Evolutionary conservation across 139 green algal genomes (phyloP), one percentile per base, ranked within the genome.

Genomic region (Ettlia oleoabundans): DNA sequence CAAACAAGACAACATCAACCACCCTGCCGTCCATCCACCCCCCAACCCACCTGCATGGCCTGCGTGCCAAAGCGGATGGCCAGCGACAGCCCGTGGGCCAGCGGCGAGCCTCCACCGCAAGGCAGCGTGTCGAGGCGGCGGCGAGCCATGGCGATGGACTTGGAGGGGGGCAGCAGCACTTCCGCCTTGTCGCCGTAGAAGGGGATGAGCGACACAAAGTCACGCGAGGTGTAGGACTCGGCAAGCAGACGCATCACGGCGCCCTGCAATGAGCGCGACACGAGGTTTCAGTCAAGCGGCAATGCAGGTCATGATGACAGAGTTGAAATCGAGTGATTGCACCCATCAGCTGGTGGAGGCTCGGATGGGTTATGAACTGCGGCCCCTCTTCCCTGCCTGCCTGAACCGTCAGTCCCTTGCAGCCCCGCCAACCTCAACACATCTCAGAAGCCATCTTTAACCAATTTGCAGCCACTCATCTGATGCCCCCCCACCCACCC

Each of bases 71-170:
- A 86, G 32, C 94, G 89, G 6, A 93, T 84, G 9, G 94, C 94
- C n/a, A 88, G 92, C 32, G 92, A 95, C 32, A 99, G 84, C 82
- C 93, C 97, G 86, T 99, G 97, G 19, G 97, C 97, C 6, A 99
- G 91, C 4, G 97, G 97, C 1, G 95, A 98, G 75, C 97, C 97
- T 33, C 97, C 97, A 65, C 97, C 97, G 87, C 97, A 99, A 51
- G 97, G 97, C 83, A 99, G 90, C 65, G 88, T 89, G 89, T 99
- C 97, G 24, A 99, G 89, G 9, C 97, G 92, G 61, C 92, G 94
- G 64, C 94, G 90, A 10, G 97, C 97, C 97, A 99, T 99, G 79
- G 95, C 91, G 62, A 99, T 99, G 58, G 97, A 99, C 81, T 98
- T 98, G 67, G 90, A 96, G 40, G 97, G 97, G 13, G 97, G 97